phyloP scores from a whole-genome alignment of 148 eudicot species.

The Fallopia convolvulus region DNA sequence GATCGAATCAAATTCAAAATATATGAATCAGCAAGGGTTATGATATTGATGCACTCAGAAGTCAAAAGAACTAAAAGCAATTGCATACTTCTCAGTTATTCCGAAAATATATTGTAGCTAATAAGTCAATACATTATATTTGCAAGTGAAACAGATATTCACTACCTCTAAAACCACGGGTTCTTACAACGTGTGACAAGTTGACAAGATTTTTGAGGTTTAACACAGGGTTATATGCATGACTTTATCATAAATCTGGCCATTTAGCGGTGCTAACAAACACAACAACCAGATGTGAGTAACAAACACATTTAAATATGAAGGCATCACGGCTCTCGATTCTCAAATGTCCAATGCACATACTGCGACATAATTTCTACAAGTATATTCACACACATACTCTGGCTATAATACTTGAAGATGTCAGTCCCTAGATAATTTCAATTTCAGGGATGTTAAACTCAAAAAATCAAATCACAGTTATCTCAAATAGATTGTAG shows the following conservation, averaged over 20 bases:
- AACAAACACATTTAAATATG: neutral
- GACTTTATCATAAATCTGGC: neutral
- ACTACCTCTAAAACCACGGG: neutral
- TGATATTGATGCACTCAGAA: no score
- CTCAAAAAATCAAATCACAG: neutral
- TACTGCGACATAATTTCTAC: neutral
- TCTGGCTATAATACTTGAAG: neutral
- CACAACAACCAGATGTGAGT: neutral
- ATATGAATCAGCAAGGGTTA: neutral
- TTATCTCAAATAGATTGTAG: neutral
- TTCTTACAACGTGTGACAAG: neutral
- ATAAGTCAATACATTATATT: neutral
- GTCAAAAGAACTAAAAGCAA: neutral
- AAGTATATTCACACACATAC: neutral
- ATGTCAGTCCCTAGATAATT: neutral
- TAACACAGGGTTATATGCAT: neutral
- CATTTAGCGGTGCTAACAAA: neutral
- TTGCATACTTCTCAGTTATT: neutral
- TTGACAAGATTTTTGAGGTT: neutral
- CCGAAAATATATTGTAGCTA: neutral
- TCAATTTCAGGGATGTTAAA: neutral
- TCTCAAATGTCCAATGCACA: neutral
- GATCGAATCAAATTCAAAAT: neutral
- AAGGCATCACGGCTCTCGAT: neutral
- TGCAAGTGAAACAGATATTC: neutral